These are phyloP conservation scores for Karstenula rhodostoma DNA, from an alignment of 2,329 filamentous ascomycete species.

Conservation along the genomic window DNA sequence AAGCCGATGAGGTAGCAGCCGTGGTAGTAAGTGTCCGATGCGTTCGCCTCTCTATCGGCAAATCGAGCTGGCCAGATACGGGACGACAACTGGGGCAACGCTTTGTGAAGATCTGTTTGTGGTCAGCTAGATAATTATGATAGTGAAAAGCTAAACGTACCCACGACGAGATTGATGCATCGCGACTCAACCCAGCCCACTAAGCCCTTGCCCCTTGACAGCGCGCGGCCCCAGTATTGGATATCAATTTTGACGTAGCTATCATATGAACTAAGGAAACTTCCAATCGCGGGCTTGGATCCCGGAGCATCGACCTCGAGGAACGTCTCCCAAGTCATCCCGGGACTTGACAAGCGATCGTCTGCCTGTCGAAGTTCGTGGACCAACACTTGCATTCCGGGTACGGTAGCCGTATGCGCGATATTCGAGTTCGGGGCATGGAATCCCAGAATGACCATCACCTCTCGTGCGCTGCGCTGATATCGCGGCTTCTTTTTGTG, in stretches of 20 bases:
- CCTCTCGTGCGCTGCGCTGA: constrained; percentile 64
- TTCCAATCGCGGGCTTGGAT: background rate
- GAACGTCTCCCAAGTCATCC: constrained; percentile 41
- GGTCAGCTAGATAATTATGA: constrained; percentile 4
- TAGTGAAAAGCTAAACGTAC: constrained; percentile 50
- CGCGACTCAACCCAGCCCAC: constrained; percentile 71
- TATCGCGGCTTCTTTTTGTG: constrained; percentile 53
- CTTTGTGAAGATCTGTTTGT: constrained; percentile 63
- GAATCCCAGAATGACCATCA: constrained; percentile 70
- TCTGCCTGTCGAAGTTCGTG: constrained; percentile 62
- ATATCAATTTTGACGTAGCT: constrained; percentile 68
- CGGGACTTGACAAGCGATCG: constrained; percentile 45
- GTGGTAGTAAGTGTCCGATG: constrained; percentile 57
- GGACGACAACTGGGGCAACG: constrained; percentile 60
- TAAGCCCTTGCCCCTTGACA: constrained; percentile 62
- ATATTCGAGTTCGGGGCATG: constrained; percentile 69
- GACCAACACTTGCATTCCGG: constrained; percentile 61
- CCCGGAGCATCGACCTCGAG: constrained; percentile 17
- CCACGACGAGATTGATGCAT: constrained; percentile 65
- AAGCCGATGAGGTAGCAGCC: constrained; percentile 71
- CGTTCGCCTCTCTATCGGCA: constrained; percentile 33
- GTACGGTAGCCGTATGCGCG: constrained; percentile 61
- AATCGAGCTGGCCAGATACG: constrained; percentile 72
- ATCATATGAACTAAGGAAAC: constrained; percentile 61
- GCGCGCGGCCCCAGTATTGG: constrained; percentile 70